phyloP scores from a whole-genome alignment of 306 rosid species.

The Alnus glutinosa region DNA sequence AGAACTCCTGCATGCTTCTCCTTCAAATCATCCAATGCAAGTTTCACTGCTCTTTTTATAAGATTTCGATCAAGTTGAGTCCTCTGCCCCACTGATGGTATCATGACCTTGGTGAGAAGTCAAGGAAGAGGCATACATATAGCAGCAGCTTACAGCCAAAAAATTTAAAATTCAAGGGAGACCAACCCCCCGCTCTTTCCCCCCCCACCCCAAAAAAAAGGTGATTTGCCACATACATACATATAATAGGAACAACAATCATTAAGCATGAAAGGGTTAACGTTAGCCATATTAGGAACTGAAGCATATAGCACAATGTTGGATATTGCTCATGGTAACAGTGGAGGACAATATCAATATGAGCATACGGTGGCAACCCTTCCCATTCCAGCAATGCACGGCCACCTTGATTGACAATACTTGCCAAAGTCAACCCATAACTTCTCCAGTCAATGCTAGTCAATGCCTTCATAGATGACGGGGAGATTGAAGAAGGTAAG shows the following conservation, averaged over 20 bases:
- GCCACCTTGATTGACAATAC: constrained; percentile 51
- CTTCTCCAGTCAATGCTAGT: constrained; percentile 68
- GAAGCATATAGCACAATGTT: not conserved
- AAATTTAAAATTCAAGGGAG: not conserved
- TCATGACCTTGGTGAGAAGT: constrained; percentile 46
- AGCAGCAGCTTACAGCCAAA: not conserved
- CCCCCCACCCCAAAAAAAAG: not conserved
- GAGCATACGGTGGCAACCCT: constrained; percentile 52
- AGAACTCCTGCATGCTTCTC: constrained; percentile 67
- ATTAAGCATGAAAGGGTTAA: not conserved
- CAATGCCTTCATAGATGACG: constrained; percentile 63
- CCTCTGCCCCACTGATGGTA: constrained; percentile 44
- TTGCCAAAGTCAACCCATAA: constrained; percentile 67
- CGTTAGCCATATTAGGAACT: not conserved
- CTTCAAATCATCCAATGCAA: constrained; percentile 84
- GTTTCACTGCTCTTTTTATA: constrained; percentile 58
- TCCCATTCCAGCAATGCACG: constrained; percentile 72
- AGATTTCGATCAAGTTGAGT: constrained; percentile 54
- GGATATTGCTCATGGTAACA: constrained; percentile 68
- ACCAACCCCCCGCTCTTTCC: not conserved
- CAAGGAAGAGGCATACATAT: constrained; percentile 49
- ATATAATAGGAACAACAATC: constrained; percentile 6
- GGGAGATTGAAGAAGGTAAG: constrained; percentile 51
- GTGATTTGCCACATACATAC: not conserved
- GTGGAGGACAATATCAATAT: constrained; percentile 75